Percentiles rank a stretch among this genome's conserved stretches.
These are phyloP conservation scores for Trifolium repens DNA, from an alignment of 306 rosid species.

Conservation along the genomic window DNA sequence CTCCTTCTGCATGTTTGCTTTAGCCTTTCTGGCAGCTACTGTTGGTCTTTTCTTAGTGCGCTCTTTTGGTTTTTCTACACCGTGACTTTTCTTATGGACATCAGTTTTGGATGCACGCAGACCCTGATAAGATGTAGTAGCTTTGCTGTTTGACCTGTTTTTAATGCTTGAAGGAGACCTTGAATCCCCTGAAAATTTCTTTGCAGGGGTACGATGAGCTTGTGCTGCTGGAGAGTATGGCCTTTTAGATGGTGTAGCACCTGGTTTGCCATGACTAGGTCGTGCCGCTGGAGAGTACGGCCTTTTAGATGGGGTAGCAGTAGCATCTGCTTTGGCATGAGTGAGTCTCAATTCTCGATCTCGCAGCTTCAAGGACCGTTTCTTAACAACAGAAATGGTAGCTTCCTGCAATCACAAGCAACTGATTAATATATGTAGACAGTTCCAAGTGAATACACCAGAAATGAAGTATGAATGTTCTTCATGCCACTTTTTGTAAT, in stretches of 20 bases:
- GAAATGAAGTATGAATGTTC: constrained; percentile 17
- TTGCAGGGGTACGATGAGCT: constrained; percentile 52
- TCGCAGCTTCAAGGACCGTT: constrained; percentile 69
- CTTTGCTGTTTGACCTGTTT: constrained; percentile 40
- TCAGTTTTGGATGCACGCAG: constrained; percentile 76
- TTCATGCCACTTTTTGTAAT: background rate
- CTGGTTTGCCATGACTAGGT: constrained; percentile 52
- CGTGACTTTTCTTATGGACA: constrained; percentile 54
- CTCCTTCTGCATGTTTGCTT: constrained; percentile 41
- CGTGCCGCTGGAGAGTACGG: constrained; percentile 34
- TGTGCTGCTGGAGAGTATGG: constrained; percentile 45
- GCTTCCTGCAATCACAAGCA: constrained; percentile 67
- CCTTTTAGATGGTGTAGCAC: constrained; percentile 62
- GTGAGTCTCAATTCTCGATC: constrained; percentile 69
- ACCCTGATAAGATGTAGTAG: constrained; percentile 73
- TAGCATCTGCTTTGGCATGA: constrained; percentile 61
- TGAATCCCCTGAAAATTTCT: constrained; percentile 49
- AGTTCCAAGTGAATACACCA: background rate
- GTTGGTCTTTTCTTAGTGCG: constrained; percentile 75
- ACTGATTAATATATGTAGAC: constrained; percentile 19
- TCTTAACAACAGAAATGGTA: constrained; percentile 60
- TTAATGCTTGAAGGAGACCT: constrained; percentile 49
- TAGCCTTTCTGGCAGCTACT: constrained; percentile 80
- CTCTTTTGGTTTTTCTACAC: constrained; percentile 51
- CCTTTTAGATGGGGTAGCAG: constrained; percentile 62